phyloP scores from a whole-genome alignment of 2,329 filamentous ascomycete species.

The Bipolaris cookei region DNA sequence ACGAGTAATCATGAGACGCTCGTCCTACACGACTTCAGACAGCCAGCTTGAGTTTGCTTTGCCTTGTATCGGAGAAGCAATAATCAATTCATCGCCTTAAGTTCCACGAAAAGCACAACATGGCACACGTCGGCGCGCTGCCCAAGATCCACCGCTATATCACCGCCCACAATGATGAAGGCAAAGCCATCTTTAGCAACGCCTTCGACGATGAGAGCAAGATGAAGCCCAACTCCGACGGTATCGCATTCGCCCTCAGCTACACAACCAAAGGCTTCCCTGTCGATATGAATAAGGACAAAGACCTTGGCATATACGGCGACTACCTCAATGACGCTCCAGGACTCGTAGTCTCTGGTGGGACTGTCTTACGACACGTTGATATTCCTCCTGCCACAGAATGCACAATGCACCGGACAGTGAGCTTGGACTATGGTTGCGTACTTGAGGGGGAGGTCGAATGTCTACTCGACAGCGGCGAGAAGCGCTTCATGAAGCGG shows the following conservation, averaged over 20 bases:
- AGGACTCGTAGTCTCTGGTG: conserved; percentile 57
- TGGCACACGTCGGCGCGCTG: conserved; percentile 43
- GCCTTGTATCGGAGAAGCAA: background rate
- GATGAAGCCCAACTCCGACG: conserved; percentile 51
- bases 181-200: conserved; percentile 47
- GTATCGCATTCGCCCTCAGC: conserved; percentile 57
- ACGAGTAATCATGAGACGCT: background rate
- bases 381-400: conserved; percentile 46
- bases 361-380: conserved; percentile 55
- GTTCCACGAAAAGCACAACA: conserved; percentile 15
- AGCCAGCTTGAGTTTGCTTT: conserved; percentile 1
- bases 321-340: conserved; percentile 54
- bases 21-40: background rate
- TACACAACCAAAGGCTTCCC: conserved; percentile 59
- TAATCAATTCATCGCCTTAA: background rate
- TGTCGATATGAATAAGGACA: conserved; percentile 53
- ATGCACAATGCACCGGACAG: conserved; percentile 51
- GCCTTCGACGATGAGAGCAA: conserved; percentile 46
- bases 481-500: conserved; percentile 46
- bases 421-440: conserved; percentile 50
- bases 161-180: conserved; percentile 45
- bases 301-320: conserved; percentile 57
- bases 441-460: conserved; percentile 51
- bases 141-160: conserved; percentile 47
- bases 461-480: conserved; percentile 48